Conservation (phyloP, 2,329 filamentous ascomycete species). For the Chaetomiaceae sp. region DNA sequence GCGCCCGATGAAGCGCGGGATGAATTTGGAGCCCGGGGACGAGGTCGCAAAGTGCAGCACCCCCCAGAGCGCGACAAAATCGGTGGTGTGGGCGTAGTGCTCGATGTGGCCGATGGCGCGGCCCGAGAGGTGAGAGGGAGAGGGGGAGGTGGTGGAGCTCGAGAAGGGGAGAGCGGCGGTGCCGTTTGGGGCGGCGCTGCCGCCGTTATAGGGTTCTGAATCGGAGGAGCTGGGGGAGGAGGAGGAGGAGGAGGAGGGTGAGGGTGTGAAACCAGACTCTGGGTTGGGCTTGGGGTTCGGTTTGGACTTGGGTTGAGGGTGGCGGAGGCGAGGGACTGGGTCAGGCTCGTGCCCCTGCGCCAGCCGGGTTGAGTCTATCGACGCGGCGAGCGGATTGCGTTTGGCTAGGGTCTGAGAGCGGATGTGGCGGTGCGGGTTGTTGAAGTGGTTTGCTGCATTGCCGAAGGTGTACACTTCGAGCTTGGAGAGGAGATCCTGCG, state of each 20-base stretch:
- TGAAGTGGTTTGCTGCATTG: constrained; percentile 75
- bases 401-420: constrained; percentile 40
- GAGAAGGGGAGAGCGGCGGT: constrained; percentile 11
- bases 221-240: neutral
- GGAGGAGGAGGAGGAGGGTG: neutral
- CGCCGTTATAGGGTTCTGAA: too few relatives aligned
- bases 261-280: too few relatives aligned
- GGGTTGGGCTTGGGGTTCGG: neutral
- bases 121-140: constrained; percentile 38
- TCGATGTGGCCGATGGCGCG: constrained; percentile 67
- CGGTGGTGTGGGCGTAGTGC: constrained; percentile 70
- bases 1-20: constrained; percentile 58
- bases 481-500: constrained; percentile 60
- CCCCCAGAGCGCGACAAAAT: constrained; percentile 72
- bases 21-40: constrained; percentile 38
- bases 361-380: constrained; percentile 34
- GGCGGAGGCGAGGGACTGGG: neutral
- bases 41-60: constrained; percentile 61
- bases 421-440: constrained; percentile 61
- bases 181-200: neutral
- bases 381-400: constrained; percentile 33
- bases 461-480: constrained; percentile 77
- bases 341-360: constrained; percentile 11
- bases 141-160: constrained; percentile 33
- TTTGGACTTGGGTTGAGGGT: neutral